Conservation (phyloP, 2,329 filamentous ascomycete species). For the Rhytidhysteron rufulum region DNA sequence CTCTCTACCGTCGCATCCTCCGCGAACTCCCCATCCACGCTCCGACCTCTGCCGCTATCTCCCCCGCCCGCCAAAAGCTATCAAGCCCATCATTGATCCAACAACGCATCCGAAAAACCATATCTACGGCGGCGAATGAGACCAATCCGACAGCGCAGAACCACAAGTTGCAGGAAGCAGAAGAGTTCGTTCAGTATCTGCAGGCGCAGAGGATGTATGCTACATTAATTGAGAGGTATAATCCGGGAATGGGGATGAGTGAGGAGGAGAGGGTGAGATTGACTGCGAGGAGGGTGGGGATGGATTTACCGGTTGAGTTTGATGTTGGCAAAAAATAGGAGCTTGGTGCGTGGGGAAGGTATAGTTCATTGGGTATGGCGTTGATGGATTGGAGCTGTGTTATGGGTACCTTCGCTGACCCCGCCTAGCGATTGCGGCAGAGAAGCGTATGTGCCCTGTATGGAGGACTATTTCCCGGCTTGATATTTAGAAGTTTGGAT, state of each 20-base stretch:
- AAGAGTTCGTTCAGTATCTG: slow-evolving; percentile 77
- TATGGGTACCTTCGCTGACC: no score
- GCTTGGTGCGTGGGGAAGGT: not conserved
- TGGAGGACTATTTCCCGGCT: no score
- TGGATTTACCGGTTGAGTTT: slow-evolving; percentile 74
- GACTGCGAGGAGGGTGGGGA: slow-evolving; percentile 81
- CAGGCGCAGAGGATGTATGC: slow-evolving; percentile 82
- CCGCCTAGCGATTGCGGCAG: no score
- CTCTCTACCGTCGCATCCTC: slow-evolving; percentile 82
- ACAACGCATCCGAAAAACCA: slow-evolving; percentile 17
- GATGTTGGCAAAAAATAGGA: slow-evolving; percentile 9
- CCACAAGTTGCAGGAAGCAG: slow-evolving; percentile 50
- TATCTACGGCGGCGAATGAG: slow-evolving; percentile 8
- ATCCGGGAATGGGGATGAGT: slow-evolving; percentile 85
- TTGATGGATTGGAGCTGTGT: no score
- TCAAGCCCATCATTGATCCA: slow-evolving; percentile 65
- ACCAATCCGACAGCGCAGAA: slow-evolving; percentile 20
- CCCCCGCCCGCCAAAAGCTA: slow-evolving; percentile 54
- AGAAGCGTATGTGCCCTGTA: no score
- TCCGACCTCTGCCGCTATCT: slow-evolving; percentile 44
- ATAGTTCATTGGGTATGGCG: no score
- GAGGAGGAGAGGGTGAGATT: slow-evolving; percentile 78
- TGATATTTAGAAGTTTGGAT: no score
- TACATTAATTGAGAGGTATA: slow-evolving; percentile 83
- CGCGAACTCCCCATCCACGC: slow-evolving; percentile 79